These are phyloP conservation scores for Globisporangium yorkense DNA, from an alignment of 352 stramenopile species.

Conservation along the genomic window DNA sequence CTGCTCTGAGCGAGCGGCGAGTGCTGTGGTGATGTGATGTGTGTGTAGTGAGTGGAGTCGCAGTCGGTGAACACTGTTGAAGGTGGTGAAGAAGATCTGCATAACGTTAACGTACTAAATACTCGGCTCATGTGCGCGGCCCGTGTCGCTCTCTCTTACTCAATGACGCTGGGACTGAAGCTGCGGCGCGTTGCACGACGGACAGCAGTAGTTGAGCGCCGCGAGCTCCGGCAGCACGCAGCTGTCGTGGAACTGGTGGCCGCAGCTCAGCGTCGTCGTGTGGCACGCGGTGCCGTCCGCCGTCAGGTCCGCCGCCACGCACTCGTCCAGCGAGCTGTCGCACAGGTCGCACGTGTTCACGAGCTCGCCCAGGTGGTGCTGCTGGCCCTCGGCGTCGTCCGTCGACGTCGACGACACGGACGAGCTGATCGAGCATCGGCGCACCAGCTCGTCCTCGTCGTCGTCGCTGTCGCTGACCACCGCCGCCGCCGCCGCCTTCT, in stretches of 20 bases:
- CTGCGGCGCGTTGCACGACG: conserved; percentile 9
- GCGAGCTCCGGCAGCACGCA: conserved; percentile 15
- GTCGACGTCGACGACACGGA: conserved; percentile 5
- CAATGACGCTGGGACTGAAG: not conserved
- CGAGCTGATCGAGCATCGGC: conserved; percentile 4
- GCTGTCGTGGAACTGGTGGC: conserved; percentile 19
- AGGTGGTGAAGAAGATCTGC: too few relatives aligned
- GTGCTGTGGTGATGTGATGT: too few relatives aligned
- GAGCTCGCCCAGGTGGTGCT: not conserved
- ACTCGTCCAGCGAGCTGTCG: not conserved
- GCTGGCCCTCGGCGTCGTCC: not conserved
- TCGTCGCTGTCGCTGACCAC: not conserved
- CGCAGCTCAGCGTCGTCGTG: conserved; percentile 18
- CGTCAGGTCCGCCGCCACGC: not conserved
- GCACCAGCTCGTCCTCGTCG: conserved; percentile 1
- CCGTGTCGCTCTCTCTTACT: too few relatives aligned
- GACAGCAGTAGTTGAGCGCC: conserved; percentile 13
- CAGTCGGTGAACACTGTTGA: too few relatives aligned
- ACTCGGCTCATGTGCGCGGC: too few relatives aligned
- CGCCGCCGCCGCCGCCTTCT: not conserved
- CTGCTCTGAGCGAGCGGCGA: conserved; percentile 1
- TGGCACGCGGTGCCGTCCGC: not conserved
- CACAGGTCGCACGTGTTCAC: conserved; percentile 5
- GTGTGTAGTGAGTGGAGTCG: too few relatives aligned
- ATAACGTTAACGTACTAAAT: too few relatives aligned